Evolutionary conservation across 495 filamentous ascomycete genomes (phyloP).

Genomic region (Tuber microsphaerosporum): DNA sequence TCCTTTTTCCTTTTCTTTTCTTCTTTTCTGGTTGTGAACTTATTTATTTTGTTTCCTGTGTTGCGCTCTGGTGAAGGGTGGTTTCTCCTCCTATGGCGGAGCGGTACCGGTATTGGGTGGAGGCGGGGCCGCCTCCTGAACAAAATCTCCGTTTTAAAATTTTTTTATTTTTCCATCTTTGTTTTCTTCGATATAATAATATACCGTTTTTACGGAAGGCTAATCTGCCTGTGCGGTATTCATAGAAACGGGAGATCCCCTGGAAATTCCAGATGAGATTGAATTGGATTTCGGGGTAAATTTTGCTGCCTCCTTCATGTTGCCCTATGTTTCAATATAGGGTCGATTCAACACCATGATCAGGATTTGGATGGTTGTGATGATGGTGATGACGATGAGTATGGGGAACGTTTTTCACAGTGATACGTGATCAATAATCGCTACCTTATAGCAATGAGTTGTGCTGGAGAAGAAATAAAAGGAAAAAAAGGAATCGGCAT

Average conservation of each 20-base stretch:
- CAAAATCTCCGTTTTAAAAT: not conserved
- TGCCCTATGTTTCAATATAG: not conserved
- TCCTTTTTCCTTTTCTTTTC: not conserved
- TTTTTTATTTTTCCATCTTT: not conserved
- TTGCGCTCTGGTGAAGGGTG: not conserved
- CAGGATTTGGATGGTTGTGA: not conserved
- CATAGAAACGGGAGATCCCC: not conserved
- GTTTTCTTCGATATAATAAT: too few species aligned
- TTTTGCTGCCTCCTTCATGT: not conserved
- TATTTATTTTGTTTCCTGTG: not conserved
- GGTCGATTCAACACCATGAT: slow-evolving; percentile 1
- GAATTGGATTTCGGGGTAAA: not conserved
- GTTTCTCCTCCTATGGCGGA: not conserved
- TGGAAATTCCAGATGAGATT: not conserved
- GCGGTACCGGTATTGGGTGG: not conserved
- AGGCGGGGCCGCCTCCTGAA: not conserved
- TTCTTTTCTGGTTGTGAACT: not conserved
- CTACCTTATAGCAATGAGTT: not conserved
- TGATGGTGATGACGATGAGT: slow-evolving; percentile 1
- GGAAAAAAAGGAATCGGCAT: not conserved
- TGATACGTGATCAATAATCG: slow-evolving; percentile 1
- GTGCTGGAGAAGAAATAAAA: not conserved
- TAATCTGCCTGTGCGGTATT: not conserved
- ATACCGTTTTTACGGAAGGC: not conserved
- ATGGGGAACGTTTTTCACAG: not conserved